Percentiles rank a stretch among this genome's conserved stretches.
phyloP scores from a whole-genome alignment of 495 filamentous ascomycete genomes.

The Xylaria telfairii region DNA sequence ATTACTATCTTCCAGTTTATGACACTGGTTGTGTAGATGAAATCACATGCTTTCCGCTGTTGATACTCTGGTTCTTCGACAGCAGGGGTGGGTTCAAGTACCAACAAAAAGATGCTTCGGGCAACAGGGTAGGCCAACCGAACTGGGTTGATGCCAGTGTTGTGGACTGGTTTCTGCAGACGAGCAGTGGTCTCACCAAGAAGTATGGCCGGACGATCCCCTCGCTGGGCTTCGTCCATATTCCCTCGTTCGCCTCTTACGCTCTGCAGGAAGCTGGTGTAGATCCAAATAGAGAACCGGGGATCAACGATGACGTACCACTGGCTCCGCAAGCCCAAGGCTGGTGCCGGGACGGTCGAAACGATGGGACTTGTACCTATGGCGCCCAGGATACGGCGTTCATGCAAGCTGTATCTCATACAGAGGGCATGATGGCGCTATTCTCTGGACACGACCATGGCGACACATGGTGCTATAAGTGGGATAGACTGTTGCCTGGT shows the following conservation, averaged over 20 bases:
- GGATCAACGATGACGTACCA: conserved; percentile 68
- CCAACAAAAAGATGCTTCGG: conserved; percentile 48
- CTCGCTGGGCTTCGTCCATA: conserved; percentile 75
- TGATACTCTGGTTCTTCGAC: conserved; percentile 81
- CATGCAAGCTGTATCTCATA: conserved; percentile 65
- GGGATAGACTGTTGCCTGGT: conserved; percentile 43
- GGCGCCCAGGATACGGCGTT: conserved; percentile 67
- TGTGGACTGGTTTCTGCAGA: conserved; percentile 65
- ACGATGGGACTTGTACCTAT: conserved; percentile 44
- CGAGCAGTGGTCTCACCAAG: conserved; percentile 49
- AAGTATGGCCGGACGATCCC: conserved; percentile 58
- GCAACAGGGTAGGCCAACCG: conserved; percentile 41
- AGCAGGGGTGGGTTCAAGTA: conserved; percentile 65
- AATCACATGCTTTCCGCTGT: conserved; percentile 36
- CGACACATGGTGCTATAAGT: conserved; percentile 67
- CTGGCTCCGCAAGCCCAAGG: conserved; percentile 60
- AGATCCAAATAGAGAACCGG: conserved; percentile 57
- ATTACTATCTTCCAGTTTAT: conserved; percentile 68
- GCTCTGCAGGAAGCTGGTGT: conserved; percentile 54
- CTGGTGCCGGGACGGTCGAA: conserved; percentile 52
- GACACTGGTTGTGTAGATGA: conserved; percentile 31
- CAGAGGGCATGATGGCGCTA: conserved; percentile 63
- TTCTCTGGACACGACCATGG: conserved; percentile 77
- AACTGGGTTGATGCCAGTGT: conserved; percentile 58
- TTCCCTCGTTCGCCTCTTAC: conserved; percentile 65